Evolutionary conservation across 352 stramenopile species (phyloP).

Genomic region (Globisporangium lucens): DNA sequence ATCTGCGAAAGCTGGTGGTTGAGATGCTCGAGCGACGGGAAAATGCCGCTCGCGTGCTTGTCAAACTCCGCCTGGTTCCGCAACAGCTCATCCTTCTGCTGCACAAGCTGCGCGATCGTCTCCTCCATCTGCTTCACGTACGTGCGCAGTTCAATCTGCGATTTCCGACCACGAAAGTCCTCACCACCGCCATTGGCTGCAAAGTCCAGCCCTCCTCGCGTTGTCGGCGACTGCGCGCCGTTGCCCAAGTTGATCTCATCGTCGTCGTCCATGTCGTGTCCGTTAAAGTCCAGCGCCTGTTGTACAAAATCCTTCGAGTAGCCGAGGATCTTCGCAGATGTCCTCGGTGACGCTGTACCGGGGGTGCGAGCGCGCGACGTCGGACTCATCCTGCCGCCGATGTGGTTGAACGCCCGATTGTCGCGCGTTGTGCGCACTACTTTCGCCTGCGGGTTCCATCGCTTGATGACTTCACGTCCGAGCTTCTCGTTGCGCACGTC

Average conservation of each 20-base stretch:
- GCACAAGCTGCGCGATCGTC: slow-evolving; percentile 71
- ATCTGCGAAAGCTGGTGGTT: slow-evolving; percentile 79
- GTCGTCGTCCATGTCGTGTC: slow-evolving; percentile 43
- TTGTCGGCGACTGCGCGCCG: slow-evolving; percentile 11
- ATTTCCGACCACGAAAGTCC: slow-evolving; percentile 23
- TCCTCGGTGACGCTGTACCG: slow-evolving; percentile 34
- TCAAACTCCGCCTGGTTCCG: slow-evolving; percentile 79
- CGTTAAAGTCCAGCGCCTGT: slow-evolving; percentile 69
- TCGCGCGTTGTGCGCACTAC: slow-evolving; percentile 17
- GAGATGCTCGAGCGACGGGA: slow-evolving; percentile 73
- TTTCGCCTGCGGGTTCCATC: slow-evolving; percentile 47
- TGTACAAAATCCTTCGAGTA: slow-evolving; percentile 76
- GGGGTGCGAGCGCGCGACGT: slow-evolving; percentile 19
- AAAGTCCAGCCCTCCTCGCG: slow-evolving; percentile 16
- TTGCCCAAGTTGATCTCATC: slow-evolving; percentile 20
- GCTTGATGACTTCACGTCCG: slow-evolving; percentile 28
- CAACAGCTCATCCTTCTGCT: slow-evolving; percentile 74
- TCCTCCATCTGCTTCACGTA: slow-evolving; percentile 83
- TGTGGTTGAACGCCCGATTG: slow-evolving; percentile 22
- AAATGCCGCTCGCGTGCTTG: slow-evolving; percentile 81
- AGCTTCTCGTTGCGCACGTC: slow-evolving; percentile 58
- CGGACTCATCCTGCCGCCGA: slow-evolving; percentile 26
- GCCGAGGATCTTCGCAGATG: slow-evolving; percentile 56
- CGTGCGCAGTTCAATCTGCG: slow-evolving; percentile 50
- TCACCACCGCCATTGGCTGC: slow-evolving; percentile 23